Percentiles rank a stretch among this genome's conserved stretches.
Evolutionary conservation across 2,329 filamentous ascomycete genomes (phyloP).

Genomic region (Trichoderma lentiforme): DNA sequence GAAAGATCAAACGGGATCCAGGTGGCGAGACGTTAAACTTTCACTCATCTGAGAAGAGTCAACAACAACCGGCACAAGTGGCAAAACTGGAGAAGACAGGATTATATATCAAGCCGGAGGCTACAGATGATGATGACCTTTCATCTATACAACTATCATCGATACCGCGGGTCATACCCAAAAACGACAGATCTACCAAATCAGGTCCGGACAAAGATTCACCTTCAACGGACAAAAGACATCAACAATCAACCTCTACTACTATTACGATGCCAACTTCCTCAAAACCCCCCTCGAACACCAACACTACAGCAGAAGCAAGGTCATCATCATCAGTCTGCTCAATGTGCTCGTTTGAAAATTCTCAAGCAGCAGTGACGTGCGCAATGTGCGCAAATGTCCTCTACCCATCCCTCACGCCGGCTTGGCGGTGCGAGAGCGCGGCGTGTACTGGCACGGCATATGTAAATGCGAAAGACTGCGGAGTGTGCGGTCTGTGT

Average conservation of each 20-base stretch:
- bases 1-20: slow-evolving; percentile 22
- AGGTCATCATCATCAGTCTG: slow-evolving; percentile 36
- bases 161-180: not conserved
- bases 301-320: not conserved
- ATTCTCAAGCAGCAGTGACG: slow-evolving; percentile 51
- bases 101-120: not conserved
- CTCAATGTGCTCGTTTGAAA: slow-evolving; percentile 66
- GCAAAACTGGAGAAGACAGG: not conserved
- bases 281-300: not conserved
- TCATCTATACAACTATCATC: not conserved
- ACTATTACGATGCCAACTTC: not conserved
- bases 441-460: slow-evolving; percentile 49
- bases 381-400: slow-evolving; percentile 72
- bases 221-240: not conserved
- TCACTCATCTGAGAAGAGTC: not conserved
- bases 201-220: not conserved
- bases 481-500: slow-evolving; percentile 67
- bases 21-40: slow-evolving; percentile 9
- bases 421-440: slow-evolving; percentile 61
- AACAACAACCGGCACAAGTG: not conserved
- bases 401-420: slow-evolving; percentile 51
- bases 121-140: not conserved
- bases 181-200: not conserved
- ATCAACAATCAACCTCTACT: not conserved
- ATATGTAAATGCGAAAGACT: slow-evolving; percentile 69